Evolutionary conservation across 768 basidiomycete genomes (phyloP), one percentile per base, ranked within the genome.

Genomic region (Trametes villosa): DNA sequence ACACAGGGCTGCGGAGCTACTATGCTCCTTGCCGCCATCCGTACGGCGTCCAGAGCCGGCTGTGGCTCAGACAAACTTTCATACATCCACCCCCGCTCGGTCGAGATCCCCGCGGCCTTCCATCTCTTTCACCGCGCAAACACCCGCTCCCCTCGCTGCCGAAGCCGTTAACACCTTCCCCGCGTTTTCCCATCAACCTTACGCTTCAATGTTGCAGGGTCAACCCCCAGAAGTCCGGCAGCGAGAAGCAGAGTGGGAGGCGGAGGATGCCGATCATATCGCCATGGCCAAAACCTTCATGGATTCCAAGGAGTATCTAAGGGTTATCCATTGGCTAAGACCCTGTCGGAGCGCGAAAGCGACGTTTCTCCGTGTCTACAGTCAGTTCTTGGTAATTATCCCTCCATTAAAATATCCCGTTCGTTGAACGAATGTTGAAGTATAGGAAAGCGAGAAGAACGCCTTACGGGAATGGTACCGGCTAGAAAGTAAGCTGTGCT

Each of bases 381-480:
- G 91, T 66, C 84, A 83, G 63, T 98, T 89, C 72, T 78, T 99
- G 72, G 97, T 97, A 72, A 79, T 89, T 81, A 17, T 34, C 29
- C 31, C 34, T 8, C 56, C 30, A 29, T 29, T 48, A 18, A 27
- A 30, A 52, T 47, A 9, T 44, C 15, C 38, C 38, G 34, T 57
- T 44, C 17, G 62, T 53, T 55, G 44, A 38, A 54, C 55, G 36
- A 62, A 49, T 34, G 41, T 26, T 55, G 20, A 29, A 48, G 62
- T 48, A 27, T 66, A 96, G 95, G 87, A 88, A 13, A 86, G 86
- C 58, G 96, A 98, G 77, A 89, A 89, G 69, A 86, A 85, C 65
- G 86, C 92, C 1, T 82, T 90, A 67, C 82, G 90, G 67, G 87
- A 91, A 59, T 94, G 92, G 92, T 91, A 94, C 76, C 87, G 87